phyloP scores from a whole-genome alignment of 208 protist genomes.

The Trypanosoma theileri region DNA sequence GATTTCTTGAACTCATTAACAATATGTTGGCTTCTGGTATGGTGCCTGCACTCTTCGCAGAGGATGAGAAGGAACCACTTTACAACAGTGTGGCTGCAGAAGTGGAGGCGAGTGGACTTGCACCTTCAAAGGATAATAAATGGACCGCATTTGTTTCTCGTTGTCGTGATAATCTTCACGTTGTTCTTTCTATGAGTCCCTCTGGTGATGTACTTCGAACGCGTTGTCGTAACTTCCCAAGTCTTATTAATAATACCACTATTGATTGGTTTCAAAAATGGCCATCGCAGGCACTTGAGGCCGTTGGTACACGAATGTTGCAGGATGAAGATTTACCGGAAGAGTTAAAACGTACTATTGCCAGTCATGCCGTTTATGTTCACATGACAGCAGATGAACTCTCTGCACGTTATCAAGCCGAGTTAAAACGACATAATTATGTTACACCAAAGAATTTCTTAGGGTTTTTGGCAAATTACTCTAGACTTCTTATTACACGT shows the following conservation, averaged over 20 bases:
- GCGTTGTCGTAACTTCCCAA: slow-evolving; percentile 97
- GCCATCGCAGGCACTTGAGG: slow-evolving; percentile 95
- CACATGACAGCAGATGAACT: slow-evolving; percentile 92
- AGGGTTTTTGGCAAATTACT: slow-evolving; percentile 97
- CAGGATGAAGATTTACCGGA: slow-evolving; percentile 89
- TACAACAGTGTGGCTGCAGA: slow-evolving; percentile 93
- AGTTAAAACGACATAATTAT: slow-evolving; percentile 96
- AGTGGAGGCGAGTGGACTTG: slow-evolving; percentile 75
- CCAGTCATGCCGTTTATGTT: slow-evolving; percentile 96
- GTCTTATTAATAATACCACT: slow-evolving; percentile 98
- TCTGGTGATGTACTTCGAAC: slow-evolving; percentile 94
- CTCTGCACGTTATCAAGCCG: slow-evolving; percentile 84
- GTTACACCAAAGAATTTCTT: slow-evolving; percentile 99
- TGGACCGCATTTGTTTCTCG: slow-evolving; percentile 97
- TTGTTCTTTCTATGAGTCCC: slow-evolving; percentile 98
- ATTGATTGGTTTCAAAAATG: slow-evolving; percentile 99
- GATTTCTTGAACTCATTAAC: slow-evolving; percentile 99
- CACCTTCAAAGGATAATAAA: slow-evolving; percentile 95
- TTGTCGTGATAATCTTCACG: slow-evolving; percentile 98
- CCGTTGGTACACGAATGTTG: slow-evolving; percentile 90
- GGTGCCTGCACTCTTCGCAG: slow-evolving; percentile 97
- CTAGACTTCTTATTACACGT: slow-evolving; percentile 91
- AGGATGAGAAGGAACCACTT: slow-evolving; percentile 97
- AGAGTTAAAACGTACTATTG: slow-evolving; percentile 82
- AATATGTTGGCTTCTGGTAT: slow-evolving; percentile 99